Conservation (phyloP, 345 rosid genomes). For the Erucastrum elatum region DNA sequence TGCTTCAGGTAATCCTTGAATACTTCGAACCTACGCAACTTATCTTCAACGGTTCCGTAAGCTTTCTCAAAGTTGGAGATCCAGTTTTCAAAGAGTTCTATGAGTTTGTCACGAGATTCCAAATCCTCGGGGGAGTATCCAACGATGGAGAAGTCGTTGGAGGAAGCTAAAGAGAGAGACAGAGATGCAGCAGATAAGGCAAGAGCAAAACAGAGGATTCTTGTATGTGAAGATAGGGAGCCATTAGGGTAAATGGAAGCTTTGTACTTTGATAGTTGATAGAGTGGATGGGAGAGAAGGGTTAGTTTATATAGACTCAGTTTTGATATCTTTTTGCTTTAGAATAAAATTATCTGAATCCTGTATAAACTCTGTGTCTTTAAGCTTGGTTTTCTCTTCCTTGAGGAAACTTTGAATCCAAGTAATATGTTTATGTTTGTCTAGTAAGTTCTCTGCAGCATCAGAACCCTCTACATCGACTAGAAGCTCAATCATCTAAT, state of each 20-base stretch:
- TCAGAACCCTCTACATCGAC: background rate
- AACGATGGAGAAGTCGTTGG: conserved; percentile 63
- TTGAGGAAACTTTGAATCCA: conserved; percentile 33
- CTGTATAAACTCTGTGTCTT: conserved; percentile 26
- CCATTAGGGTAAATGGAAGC: conserved; percentile 35
- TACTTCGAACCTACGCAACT: conserved; percentile 58
- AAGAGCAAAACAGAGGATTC: conserved; percentile 36
- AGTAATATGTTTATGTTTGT: conserved; percentile 18
- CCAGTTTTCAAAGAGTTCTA: conserved; percentile 70
- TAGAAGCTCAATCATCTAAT: background rate
- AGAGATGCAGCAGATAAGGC: conserved; percentile 39
- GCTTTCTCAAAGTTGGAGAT: conserved; percentile 58
- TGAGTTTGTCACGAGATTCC: conserved; percentile 54
- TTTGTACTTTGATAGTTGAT: conserved; percentile 4
- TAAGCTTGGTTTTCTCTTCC: conserved; percentile 34
- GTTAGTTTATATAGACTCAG: conserved; percentile 27
- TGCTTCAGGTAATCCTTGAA: conserved; percentile 72
- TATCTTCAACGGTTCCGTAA: conserved; percentile 62
- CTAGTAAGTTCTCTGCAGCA: background rate
- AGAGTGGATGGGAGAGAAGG: conserved; percentile 4
- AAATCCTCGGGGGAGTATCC: conserved; percentile 64
- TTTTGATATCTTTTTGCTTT: conserved; percentile 27
- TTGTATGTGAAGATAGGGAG: conserved; percentile 33
- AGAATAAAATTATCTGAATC: conserved; percentile 31
- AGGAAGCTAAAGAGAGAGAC: conserved; percentile 33